phyloP scores from a whole-genome alignment of 768 basidiomycete genomes.

The Russula emetica region DNA sequence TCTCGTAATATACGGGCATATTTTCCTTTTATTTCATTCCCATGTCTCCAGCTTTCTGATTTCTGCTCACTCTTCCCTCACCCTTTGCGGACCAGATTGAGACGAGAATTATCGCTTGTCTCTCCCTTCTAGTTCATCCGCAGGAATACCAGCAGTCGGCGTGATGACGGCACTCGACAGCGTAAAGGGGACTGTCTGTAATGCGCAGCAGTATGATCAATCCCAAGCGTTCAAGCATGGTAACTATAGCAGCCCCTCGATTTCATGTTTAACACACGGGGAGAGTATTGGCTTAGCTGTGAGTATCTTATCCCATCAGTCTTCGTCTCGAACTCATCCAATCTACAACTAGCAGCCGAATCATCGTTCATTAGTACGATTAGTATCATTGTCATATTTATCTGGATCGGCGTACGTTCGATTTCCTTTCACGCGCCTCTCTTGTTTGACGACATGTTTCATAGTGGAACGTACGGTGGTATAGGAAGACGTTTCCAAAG shows the following conservation, averaged over 20 bases:
- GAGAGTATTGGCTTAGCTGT: constrained; percentile 40
- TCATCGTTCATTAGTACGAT: constrained; percentile 20
- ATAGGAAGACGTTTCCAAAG: background rate
- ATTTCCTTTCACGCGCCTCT: background rate
- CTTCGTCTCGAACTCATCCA: background rate
- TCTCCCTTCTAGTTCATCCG: background rate
- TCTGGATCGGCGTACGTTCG: constrained; percentile 16
- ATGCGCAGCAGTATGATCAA: background rate
- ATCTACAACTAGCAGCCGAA: constrained; percentile 34
- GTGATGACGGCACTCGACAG: background rate
- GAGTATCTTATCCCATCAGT: constrained; percentile 1
- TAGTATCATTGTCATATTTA: background rate
- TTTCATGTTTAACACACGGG: constrained; percentile 34
- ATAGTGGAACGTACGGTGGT: constrained; percentile 18
- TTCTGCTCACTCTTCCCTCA: background rate
- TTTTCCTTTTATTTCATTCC: background rate
- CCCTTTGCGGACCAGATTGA: background rate
- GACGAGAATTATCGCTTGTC: background rate
- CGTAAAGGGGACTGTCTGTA: constrained; percentile 18
- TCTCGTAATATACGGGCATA: background rate
- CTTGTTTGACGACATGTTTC: too few relatives aligned
- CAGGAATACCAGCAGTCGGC: too few relatives aligned
- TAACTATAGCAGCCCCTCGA: background rate
- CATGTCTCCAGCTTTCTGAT: background rate
- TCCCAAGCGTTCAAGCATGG: too few relatives aligned